Conservation (phyloP, 2,329 filamentous ascomycete species). For the Xylariaceae sp. region DNA sequence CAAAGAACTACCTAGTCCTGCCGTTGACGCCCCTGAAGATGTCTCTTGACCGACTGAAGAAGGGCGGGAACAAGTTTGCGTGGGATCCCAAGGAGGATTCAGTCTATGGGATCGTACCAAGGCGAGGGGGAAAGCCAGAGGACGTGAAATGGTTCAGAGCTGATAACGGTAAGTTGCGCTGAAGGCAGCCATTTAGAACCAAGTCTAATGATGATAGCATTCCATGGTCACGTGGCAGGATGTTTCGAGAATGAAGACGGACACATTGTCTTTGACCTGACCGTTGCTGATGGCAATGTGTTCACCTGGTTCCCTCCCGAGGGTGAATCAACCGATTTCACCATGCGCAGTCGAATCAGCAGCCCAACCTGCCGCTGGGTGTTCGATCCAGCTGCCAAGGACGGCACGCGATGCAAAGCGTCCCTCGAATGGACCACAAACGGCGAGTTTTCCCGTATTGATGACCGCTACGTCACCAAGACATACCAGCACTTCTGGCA, state of each 20-base stretch:
- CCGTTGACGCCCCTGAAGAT: constrained; percentile 45
- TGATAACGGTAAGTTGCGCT: constrained; percentile 46
- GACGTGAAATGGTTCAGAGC: constrained; percentile 50
- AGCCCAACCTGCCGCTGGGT: constrained; percentile 38
- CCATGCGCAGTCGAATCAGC: constrained; percentile 29
- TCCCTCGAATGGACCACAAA: constrained; percentile 35
- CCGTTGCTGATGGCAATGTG: constrained; percentile 39
- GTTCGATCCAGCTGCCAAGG: constrained; percentile 32
- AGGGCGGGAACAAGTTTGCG: constrained; percentile 45
- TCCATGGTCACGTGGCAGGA: constrained; percentile 44
- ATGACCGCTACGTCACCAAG: constrained; percentile 41
- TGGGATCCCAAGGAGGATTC: constrained; percentile 52
- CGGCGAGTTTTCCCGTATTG: constrained; percentile 46
- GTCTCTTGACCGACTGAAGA: constrained; percentile 37
- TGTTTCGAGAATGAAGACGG: constrained; percentile 44
- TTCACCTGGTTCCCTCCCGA: constrained; percentile 42
- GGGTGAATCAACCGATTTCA: constrained; percentile 19
- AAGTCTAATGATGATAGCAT: no score
- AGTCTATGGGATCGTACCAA: constrained; percentile 50
- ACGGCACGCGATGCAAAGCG: constrained; percentile 34
- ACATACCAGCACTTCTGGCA: constrained; percentile 45
- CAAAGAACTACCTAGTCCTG: constrained; percentile 43
- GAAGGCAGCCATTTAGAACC: no score
- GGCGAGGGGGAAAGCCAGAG: constrained; percentile 43
- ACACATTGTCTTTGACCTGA: constrained; percentile 40